Evolutionary conservation across 2,329 filamentous ascomycete genomes (phyloP).

Genomic region (Apiospora phragmitis): DNA sequence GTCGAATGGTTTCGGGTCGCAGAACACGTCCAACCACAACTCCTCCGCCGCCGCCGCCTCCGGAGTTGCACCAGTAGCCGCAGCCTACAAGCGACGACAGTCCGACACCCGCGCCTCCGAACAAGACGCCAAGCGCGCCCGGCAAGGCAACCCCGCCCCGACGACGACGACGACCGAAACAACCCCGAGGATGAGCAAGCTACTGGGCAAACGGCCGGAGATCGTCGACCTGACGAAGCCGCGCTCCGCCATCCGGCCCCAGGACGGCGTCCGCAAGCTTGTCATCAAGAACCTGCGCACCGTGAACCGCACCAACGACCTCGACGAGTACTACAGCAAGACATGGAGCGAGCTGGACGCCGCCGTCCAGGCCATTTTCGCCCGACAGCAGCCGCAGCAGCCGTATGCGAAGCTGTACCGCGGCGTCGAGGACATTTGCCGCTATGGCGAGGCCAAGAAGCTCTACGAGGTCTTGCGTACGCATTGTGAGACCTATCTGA

Average conservation of each 20-base stretch:
- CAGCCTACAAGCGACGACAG: constrained; percentile 23
- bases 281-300: constrained; percentile 90
- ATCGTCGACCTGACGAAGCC: constrained; percentile 48
- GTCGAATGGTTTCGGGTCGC: constrained; percentile 23
- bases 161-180: background rate
- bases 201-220: constrained; percentile 37
- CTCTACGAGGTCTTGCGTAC: constrained; percentile 67
- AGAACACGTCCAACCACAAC: constrained; percentile 21
- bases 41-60: constrained; percentile 15
- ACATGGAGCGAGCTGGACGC: constrained; percentile 73
- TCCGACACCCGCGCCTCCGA: constrained; percentile 14
- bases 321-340: constrained; percentile 75
- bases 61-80: too few species aligned
- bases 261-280: constrained; percentile 78
- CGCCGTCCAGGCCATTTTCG: constrained; percentile 74
- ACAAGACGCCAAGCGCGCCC: constrained; percentile 13
- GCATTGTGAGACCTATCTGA: constrained; percentile 69
- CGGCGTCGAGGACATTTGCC: constrained; percentile 88
- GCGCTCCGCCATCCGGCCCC: constrained; percentile 63
- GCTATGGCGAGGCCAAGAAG: constrained; percentile 69
- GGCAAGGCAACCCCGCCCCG: background rate
- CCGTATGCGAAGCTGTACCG: constrained; percentile 90
- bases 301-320: constrained; percentile 56
- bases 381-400: constrained; percentile 58
- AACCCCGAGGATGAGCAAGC: constrained; percentile 28